These are phyloP conservation scores for Moelleriella libera DNA, from an alignment of 2,329 filamentous ascomycete species.

Conservation along the genomic window DNA sequence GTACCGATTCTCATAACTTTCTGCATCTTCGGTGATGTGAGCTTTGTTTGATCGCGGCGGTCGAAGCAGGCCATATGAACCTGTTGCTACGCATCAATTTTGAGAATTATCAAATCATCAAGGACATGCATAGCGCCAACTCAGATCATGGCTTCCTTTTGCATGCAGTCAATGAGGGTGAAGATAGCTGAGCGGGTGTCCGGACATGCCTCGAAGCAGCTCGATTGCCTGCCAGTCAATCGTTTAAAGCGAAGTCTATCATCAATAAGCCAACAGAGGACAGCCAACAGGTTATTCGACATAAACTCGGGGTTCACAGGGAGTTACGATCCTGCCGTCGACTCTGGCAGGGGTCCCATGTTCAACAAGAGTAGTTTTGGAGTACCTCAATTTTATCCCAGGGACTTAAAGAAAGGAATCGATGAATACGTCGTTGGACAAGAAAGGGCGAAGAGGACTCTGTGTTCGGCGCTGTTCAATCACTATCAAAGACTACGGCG, in stretches of 20 bases:
- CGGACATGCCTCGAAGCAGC: not conserved
- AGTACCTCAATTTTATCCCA: constrained; percentile 49
- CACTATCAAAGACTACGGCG: constrained; percentile 84
- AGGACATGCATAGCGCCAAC: too few relatives aligned
- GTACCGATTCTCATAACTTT: too few relatives aligned
- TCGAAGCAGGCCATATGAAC: too few relatives aligned
- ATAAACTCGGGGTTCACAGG: constrained; percentile 45
- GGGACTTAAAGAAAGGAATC: constrained; percentile 71
- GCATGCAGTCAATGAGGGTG: not conserved
- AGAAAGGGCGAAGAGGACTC: constrained; percentile 83
- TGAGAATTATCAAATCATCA: too few relatives aligned
- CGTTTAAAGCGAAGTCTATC: not conserved
- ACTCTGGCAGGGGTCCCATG: constrained; percentile 43
- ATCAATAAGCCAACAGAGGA: not conserved
- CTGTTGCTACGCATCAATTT: too few relatives aligned
- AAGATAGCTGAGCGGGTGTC: not conserved
- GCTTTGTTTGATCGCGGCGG: too few relatives aligned
- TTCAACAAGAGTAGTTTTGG: constrained; percentile 43
- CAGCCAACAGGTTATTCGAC: constrained; percentile 28
- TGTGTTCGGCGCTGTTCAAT: constrained; percentile 89
- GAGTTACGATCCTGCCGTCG: constrained; percentile 40
- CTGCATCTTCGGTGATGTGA: too few relatives aligned
- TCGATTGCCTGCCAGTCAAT: not conserved
- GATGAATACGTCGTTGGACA: constrained; percentile 96
- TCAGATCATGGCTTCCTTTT: too few relatives aligned